Base-by-base conservation (phyloP, 352 stramenopile genomes). In the Globisporangium iwayamae region DNA sequence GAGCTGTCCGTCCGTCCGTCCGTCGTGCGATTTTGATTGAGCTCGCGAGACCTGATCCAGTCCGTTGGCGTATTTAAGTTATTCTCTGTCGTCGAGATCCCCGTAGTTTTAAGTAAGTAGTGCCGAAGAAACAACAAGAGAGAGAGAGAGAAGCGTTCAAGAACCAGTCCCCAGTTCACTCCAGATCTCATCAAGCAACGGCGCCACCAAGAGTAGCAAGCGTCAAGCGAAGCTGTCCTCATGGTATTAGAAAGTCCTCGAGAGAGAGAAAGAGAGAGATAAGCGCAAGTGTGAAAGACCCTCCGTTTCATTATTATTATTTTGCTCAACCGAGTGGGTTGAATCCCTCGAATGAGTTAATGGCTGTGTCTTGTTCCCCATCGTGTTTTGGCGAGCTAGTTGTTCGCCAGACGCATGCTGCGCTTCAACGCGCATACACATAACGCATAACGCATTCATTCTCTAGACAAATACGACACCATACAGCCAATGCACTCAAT, bases 21-120 rank as follows among this genome's bases (percentile, higher is more conserved):
- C 52, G 20, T 51, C 16, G 48, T 38, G 48, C 16, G 51, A 39
- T 56, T 56, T 56, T 41, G 56, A 61, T 56, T 41, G 56, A 61
- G 39, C 20, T 46, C 36, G 36, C 25, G 55, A 61, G 51, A 56
- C 41, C 25, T 52, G 36, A 43, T 52, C 25, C 9, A 52, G 32
- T 36, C 47, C 7, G 55, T 61, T 61, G 56, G 56, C 56, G 56
- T 61, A 61, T 61, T 61, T 61, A 61, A 61, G 39, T 61, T 61
- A 61, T 61, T 52, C 38, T 60, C 55, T 47, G 36, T 50, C 55
- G 38, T 60, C 55, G 55, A 60, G 38, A 60, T 38, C 43, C 55
- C 52, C 51, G 51, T 52, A 61, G 56, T 61, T 48, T 41, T 52
- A 61, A 56, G 51, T 56, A 56, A 38, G 48, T 36, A 32, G 22